Percentiles rank a stretch among this genome's conserved stretches.
phyloP scores from a whole-genome alignment of 495 filamentous ascomycete genomes.

The Venustampulla echinocandica region DNA sequence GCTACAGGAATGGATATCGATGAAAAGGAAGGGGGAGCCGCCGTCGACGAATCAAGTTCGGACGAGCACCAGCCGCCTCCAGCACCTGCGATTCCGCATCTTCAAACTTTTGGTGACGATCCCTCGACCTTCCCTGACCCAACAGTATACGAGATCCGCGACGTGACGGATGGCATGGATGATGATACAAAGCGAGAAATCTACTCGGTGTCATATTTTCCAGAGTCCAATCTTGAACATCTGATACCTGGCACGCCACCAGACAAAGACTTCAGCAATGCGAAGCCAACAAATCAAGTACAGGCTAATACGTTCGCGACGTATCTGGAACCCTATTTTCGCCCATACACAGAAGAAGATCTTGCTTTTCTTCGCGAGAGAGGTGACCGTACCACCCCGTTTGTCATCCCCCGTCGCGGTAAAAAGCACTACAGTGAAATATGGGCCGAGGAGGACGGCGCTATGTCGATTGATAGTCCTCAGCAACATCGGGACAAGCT shows the following conservation, averaged over 20 bases:
- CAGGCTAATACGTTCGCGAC: slow-evolving; percentile 79
- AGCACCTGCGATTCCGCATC: slow-evolving; percentile 59
- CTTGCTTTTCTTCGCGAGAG: slow-evolving; percentile 86
- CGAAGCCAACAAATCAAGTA: slow-evolving; percentile 90
- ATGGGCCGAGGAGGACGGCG: slow-evolving; percentile 89
- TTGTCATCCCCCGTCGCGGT: slow-evolving; percentile 78
- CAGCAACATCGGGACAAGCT: slow-evolving; percentile 52
- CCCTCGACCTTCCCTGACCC: slow-evolving; percentile 88
- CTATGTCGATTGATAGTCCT: slow-evolving; percentile 55
- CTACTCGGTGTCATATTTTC: slow-evolving; percentile 78
- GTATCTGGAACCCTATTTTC: slow-evolving; percentile 85
- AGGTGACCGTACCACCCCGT: slow-evolving; percentile 73
- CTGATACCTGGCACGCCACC: slow-evolving; percentile 82
- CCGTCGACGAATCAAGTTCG: slow-evolving; percentile 51
- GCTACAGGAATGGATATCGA: slow-evolving; percentile 40
- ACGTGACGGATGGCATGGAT: slow-evolving; percentile 60
- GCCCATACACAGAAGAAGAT: slow-evolving; percentile 87
- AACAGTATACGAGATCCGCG: slow-evolving; percentile 86
- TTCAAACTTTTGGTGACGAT: slow-evolving; percentile 79
- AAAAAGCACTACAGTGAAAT: slow-evolving; percentile 77
- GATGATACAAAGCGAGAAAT: slow-evolving; percentile 78
- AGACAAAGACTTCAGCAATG: slow-evolving; percentile 88
- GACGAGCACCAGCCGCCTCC: slow-evolving; percentile 71
- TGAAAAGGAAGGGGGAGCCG: slow-evolving; percentile 42
- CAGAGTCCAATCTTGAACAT: slow-evolving; percentile 66